phyloP scores from a whole-genome alignment of 2,329 filamentous ascomycete species.

The Paecilomyces sp. region DNA sequence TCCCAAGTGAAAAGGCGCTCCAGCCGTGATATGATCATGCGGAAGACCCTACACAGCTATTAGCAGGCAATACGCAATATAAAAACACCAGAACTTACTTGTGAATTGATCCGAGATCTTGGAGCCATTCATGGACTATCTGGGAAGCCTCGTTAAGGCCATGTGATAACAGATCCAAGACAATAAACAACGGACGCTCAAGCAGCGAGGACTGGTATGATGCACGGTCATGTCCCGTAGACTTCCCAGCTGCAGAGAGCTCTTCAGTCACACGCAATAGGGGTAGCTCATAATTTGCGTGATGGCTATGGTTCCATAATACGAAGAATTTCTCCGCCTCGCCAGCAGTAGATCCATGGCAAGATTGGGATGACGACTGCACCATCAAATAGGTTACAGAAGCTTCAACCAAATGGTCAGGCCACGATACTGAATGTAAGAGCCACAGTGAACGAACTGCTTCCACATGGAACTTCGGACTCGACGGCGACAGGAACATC shows the following conservation, averaged over 20 bases:
- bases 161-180: constrained; percentile 70
- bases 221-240: constrained; percentile 17
- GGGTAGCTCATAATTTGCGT: constrained; percentile 29
- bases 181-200: constrained; percentile 70
- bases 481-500: constrained; percentile 70
- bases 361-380: constrained; percentile 25
- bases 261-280: constrained; percentile 21
- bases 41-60: constrained; percentile 23
- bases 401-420: constrained; percentile 71
- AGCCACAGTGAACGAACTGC: constrained; percentile 81
- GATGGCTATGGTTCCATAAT: constrained; percentile 37
- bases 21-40: constrained; percentile 27
- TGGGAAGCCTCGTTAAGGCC: constrained; percentile 68
- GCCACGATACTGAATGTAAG: constrained; percentile 64
- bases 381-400: constrained; percentile 66
- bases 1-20: constrained; percentile 22
- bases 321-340: constrained; percentile 34
- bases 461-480: constrained; percentile 92
- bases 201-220: constrained; percentile 54
- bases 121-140: constrained; percentile 74
- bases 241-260: constrained; percentile 6
- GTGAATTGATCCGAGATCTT: constrained; percentile 46
- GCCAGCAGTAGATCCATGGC: constrained; percentile 23
- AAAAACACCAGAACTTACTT: constrained; percentile 29
- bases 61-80: neutral